Conservation (phyloP, 176 grass and related monocot genomes). For the Thalia dealbata region DNA sequence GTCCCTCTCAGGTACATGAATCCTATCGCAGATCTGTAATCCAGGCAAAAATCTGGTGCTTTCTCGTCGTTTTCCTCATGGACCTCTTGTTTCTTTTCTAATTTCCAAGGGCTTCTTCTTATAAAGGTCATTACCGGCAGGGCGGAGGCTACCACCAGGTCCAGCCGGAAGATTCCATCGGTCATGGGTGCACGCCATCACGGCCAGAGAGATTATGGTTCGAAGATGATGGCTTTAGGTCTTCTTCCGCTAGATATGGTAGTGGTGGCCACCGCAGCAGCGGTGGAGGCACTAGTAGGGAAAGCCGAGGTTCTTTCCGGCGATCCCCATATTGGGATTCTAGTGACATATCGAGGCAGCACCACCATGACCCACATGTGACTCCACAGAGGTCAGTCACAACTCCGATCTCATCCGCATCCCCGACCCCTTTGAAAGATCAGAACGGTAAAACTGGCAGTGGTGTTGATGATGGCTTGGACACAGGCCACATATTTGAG, state of each 20-base stretch:
- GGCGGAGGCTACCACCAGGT: slow-evolving; percentile 22
- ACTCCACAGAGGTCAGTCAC: slow-evolving; percentile 69
- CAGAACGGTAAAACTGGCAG: slow-evolving; percentile 7
- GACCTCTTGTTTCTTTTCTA: background rate
- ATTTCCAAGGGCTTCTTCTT: slow-evolving; percentile 1
- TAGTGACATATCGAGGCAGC: slow-evolving; percentile 38
- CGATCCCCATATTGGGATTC: slow-evolving; percentile 4
- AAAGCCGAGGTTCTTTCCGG: slow-evolving; percentile 2
- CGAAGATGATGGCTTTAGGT: slow-evolving; percentile 16
- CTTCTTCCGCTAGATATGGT: slow-evolving; percentile 3
- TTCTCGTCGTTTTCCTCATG: background rate
- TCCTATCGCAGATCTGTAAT: background rate
- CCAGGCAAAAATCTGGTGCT: background rate
- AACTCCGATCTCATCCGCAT: slow-evolving; percentile 37
- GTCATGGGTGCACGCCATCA: slow-evolving; percentile 21
- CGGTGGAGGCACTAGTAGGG: background rate
- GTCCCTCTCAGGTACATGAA: slow-evolving; percentile 11
- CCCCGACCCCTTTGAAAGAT: slow-evolving; percentile 11
- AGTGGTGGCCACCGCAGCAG: background rate
- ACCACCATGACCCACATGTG: slow-evolving; percentile 5
- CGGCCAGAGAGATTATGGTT: slow-evolving; percentile 18
- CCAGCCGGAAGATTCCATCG: slow-evolving; percentile 11
- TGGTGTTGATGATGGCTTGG: slow-evolving; percentile 37
- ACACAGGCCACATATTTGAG: slow-evolving; percentile 27
- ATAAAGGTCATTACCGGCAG: slow-evolving; percentile 27